phyloP scores from a whole-genome alignment of 768 basidiomycete genomes.

The Pluteus cervinus region DNA sequence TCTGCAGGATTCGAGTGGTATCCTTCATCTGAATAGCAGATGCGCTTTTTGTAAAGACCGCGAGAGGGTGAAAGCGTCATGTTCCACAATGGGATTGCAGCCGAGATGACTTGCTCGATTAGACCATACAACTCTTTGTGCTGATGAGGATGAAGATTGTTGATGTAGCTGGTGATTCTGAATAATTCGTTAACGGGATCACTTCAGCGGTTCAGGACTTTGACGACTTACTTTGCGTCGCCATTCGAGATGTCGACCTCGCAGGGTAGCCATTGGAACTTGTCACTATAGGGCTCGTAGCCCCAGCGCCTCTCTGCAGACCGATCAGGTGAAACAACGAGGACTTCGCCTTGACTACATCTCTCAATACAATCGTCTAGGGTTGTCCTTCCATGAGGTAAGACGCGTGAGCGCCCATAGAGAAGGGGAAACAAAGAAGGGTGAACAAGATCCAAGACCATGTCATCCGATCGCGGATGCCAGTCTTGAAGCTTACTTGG shows the following conservation, averaged over 20 bases:
- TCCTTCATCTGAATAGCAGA: too few relatives aligned
- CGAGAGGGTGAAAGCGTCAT: slow-evolving; percentile 15
- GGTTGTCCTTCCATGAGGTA: slow-evolving; percentile 12
- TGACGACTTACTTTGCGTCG: slow-evolving; percentile 13
- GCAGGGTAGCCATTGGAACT: slow-evolving; percentile 20
- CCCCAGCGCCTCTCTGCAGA: not conserved
- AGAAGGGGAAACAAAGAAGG: slow-evolving; percentile 36
- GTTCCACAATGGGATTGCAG: slow-evolving; percentile 21
- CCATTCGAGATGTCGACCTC: slow-evolving; percentile 20
- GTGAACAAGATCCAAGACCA: slow-evolving; percentile 40
- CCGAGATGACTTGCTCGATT: slow-evolving; percentile 16
- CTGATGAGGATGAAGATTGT: slow-evolving; percentile 25
- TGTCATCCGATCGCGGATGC: slow-evolving; percentile 38
- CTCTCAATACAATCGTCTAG: slow-evolving; percentile 17
- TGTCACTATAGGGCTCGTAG: not conserved
- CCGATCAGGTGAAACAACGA: slow-evolving; percentile 8
- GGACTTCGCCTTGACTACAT: slow-evolving; percentile 16
- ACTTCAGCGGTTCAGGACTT: too few relatives aligned
- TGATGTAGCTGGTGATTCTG: slow-evolving; percentile 27
- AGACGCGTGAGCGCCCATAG: slow-evolving; percentile 24
- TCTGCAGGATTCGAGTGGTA: slow-evolving; percentile 7
- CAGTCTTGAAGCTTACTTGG: slow-evolving; percentile 33
- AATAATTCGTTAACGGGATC: not conserved
- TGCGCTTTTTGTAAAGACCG: slow-evolving; percentile 9
- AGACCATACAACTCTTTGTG: slow-evolving; percentile 14